Evolutionary conservation across 1,284 basidiomycete genomes (phyloP).

Genomic region (Cutaneotrichosporon sp.): DNA sequence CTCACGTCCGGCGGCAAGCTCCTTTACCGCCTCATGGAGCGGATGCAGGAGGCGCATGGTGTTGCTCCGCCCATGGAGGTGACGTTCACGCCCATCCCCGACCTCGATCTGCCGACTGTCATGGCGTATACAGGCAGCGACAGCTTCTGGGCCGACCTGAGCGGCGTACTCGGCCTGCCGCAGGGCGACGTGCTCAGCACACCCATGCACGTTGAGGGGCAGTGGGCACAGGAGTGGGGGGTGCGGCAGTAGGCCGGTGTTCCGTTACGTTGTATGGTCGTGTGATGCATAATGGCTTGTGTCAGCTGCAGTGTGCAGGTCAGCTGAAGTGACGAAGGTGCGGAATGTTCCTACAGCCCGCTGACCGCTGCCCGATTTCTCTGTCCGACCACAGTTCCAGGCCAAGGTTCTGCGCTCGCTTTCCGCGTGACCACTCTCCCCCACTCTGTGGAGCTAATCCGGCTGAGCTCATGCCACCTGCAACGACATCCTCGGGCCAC

Average conservation of each 20-base stretch:
- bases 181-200: neutral
- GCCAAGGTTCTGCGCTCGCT: too few relatives aligned
- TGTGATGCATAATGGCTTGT: neutral
- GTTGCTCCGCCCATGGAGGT: neutral
- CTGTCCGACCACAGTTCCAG: too few relatives aligned
- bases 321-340: neutral
- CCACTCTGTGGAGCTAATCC: too few relatives aligned
- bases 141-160: constrained; percentile 21
- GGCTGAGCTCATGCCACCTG: too few relatives aligned
- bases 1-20: constrained; percentile 20
- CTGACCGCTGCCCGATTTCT: too few relatives aligned
- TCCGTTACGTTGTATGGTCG: neutral
- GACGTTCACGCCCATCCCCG: constrained; percentile 5
- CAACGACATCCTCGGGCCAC: neutral
- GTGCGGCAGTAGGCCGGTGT: neutral
- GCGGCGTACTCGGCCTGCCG: constrained; percentile 15
- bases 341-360: too few relatives aligned
- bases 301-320: neutral
- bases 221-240: constrained; percentile 1
- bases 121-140: constrained; percentile 24
- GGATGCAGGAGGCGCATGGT: constrained; percentile 4
- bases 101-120: constrained; percentile 15
- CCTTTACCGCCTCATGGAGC: constrained; percentile 16
- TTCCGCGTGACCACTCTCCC: too few relatives aligned
- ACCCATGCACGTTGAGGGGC: constrained; percentile 10